A percentile compares a stretch with the other conserved stretches of the same genome.
Evolutionary conservation across 2,329 filamentous ascomycete species (phyloP).

Genomic region (Penicillium brevicompactum): DNA sequence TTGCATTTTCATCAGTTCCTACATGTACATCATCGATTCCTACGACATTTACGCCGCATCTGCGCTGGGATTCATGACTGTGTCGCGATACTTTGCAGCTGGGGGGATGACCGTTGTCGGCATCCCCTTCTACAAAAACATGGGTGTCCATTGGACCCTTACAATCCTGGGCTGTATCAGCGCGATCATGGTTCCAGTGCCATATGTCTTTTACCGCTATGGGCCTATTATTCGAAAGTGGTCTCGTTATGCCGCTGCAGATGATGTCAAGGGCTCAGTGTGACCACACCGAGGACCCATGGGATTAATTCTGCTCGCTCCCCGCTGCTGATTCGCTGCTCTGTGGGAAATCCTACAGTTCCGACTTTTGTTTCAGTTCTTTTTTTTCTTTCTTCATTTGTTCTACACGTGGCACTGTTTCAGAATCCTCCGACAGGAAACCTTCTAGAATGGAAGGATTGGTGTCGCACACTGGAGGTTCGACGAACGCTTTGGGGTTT

Average conservation of each 20-base stretch:
- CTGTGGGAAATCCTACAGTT: neutral
- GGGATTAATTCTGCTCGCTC: neutral
- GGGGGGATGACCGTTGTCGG: slow-evolving; percentile 43
- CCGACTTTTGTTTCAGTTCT: neutral
- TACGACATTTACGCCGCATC: slow-evolving; percentile 57
- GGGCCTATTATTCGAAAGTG: slow-evolving; percentile 23
- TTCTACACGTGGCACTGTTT: neutral
- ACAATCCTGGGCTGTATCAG: slow-evolving; percentile 46
- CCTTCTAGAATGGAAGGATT: neutral
- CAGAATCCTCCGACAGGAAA: neutral
- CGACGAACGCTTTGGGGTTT: neutral
- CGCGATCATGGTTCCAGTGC: slow-evolving; percentile 45
- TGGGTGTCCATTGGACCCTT: slow-evolving; percentile 48
- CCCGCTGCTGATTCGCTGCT: neutral
- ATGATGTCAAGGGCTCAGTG: slow-evolving; percentile 10
- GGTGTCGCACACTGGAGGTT: neutral
- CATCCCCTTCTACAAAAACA: slow-evolving; percentile 43
- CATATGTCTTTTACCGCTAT: slow-evolving; percentile 37
- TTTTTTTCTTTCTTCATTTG: neutral
- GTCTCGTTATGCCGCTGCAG: slow-evolving; percentile 22
- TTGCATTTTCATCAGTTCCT: slow-evolving; percentile 54
- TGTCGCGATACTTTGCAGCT: slow-evolving; percentile 45
- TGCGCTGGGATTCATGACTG: slow-evolving; percentile 49
- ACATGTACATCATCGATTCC: slow-evolving; percentile 61
- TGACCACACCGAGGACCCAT: neutral